Evolutionary conservation across 2,329 filamentous ascomycete genomes (phyloP), one percentile per base, ranked within the genome.

Genomic region (Penicillium sp.): DNA sequence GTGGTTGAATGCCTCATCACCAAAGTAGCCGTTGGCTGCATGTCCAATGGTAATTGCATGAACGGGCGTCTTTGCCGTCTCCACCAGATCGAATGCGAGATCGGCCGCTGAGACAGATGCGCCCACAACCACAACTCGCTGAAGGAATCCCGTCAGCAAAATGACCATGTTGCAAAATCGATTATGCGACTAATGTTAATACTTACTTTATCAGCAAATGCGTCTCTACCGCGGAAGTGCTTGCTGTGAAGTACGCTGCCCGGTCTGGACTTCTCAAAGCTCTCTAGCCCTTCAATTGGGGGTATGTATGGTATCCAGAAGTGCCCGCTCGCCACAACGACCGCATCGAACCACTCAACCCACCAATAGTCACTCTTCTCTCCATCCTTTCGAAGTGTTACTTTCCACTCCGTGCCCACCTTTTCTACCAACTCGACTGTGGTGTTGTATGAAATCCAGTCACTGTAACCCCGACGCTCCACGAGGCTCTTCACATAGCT

Each of bases 31-130:
- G 5, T 45, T 45, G 4, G 43, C 18, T 3, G 43, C 18, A 45
- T 45, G 43, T 0, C 43, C 43, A 13, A 45, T 45, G 23, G 43
- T 45, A 3, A 45, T 45, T 45, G 43, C 30, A 1, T 45, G 43
- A 18, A 45, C 43, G 11, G 43, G 43, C n/a, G 10, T 1, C 14
- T 45, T 34, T 16, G 43, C 43, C 8, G 43, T 45, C 23, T 45
- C 43, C 13, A 34, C 29, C 2, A 45, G 43, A 34, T 45, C 43
- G 9, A 45, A 32, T 26, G 43, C 43, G 6, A 45, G 23, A 18
- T 45, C 43, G 14, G 43, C 43, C 14, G 43, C 43, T 45, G 43
- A 45, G 43, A 45, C 43, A 9, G 43, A 45, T 34, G 43, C 43
- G 18, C 43, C 43, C 2, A 45, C 43, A n/a, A 45, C 43, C 30